Percentiles rank a stretch among this genome's conserved stretches.
phyloP scores from a whole-genome alignment of 2,329 filamentous ascomycete species.

The Epichloe hybrida region DNA sequence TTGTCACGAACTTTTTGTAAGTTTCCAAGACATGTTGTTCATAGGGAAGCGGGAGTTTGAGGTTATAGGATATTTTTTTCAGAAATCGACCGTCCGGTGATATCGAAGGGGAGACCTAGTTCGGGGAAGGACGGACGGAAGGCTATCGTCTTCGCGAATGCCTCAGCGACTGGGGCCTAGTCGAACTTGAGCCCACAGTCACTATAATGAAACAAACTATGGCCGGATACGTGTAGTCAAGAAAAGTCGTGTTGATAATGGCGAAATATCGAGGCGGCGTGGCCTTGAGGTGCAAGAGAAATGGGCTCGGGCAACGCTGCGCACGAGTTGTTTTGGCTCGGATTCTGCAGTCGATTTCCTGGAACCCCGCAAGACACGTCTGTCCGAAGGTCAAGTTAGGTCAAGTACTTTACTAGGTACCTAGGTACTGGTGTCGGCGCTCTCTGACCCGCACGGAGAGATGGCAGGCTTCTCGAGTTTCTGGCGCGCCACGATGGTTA shows the following conservation, averaged over 20 bases:
- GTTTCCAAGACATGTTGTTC: slow-evolving; percentile 41
- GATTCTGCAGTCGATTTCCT: slow-evolving; percentile 2
- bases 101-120: background rate
- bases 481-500: background rate
- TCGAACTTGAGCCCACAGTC: background rate
- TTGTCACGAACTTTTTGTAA: slow-evolving; percentile 39
- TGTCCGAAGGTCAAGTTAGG: background rate
- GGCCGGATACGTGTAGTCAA: background rate
- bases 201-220: background rate
- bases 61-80: slow-evolving; percentile 3
- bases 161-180: background rate
- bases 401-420: background rate
- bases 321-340: slow-evolving; percentile 2
- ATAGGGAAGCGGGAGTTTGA: slow-evolving; percentile 8
- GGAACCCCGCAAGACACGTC: slow-evolving; percentile 4
- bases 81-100: background rate
- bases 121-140: background rate
- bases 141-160: background rate
- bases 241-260: background rate
- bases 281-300: background rate
- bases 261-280: background rate
- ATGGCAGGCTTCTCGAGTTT: background rate
- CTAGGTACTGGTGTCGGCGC: background rate
- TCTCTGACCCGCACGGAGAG: slow-evolving; percentile 1
- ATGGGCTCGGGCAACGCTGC: background rate